Base-by-base conservation (phyloP, 768 basidiomycete species). In the Suillus decipiens region DNA sequence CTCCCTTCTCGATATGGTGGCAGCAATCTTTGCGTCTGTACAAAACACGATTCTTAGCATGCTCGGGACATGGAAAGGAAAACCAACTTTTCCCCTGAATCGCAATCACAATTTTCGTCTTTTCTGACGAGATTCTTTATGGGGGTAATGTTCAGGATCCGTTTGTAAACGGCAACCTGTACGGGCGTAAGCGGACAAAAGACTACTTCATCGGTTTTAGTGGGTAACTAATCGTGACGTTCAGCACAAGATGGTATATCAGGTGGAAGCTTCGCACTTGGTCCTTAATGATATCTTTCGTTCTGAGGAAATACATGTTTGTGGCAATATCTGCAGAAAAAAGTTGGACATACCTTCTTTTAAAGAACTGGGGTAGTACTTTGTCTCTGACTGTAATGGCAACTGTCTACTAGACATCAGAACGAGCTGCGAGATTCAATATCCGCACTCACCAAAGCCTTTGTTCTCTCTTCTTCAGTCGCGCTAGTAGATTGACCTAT, bases 161-260 rank as follows among this genome's bases (percentile, higher is more conserved):
- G 81, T 67, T 86, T 89, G 74, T 97, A 96, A 1, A 88, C 91
- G 17, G 74, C 71, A 34, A 87, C 83, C 75, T 97, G 96, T 41
- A 77, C 80, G 0, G 77, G 63, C 0, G 91, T 91, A 56, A 99
- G 77, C 17, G 95, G 96, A 70, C 96, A 99, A 70, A 98, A 96
- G 6, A 97, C 93, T 15, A 98, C 91, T 70, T 94, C 81, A 67
- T 99, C 96, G 0, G 83, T 83, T 79, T 99, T 99, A 64, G 82
- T 81, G 1, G 96, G 96, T 2, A 99, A 81, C 90, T 96, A 68
- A 3, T 43, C 15, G 53, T 65, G 7, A 14, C 24, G 19, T 63
- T 22, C 41, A 22, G 58, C 28, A 39, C 1, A 24, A 37, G 11
- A 34, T 11, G 3, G 28, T 45, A 41, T 33, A 42, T n/a, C 28